phyloP scores from a whole-genome alignment of 148 eudicot genomes.

The Chenopodium quinoa region DNA sequence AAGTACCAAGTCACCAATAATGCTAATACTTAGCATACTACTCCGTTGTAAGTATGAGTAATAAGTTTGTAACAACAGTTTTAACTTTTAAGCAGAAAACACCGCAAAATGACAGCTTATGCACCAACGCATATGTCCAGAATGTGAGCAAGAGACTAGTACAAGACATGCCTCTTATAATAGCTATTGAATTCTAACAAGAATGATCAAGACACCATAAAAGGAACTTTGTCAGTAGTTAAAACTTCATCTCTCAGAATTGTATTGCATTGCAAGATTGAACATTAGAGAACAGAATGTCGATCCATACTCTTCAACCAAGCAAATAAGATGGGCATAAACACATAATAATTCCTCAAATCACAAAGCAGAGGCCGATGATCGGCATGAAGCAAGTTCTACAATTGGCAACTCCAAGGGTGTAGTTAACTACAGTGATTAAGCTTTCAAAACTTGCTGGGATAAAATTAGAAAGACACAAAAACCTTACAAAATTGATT shows the following conservation, averaged over 20 bases:
- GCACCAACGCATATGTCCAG: not conserved
- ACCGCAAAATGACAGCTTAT: not conserved
- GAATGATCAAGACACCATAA: not conserved
- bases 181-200: not conserved
- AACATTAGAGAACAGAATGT: not conserved
- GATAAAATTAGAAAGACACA: not conserved
- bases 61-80: not conserved
- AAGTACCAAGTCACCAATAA: not conserved
- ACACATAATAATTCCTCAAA: not conserved
- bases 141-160: not conserved
- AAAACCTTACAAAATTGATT: not conserved
- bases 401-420: not conserved
- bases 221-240: not conserved
- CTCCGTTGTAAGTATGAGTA: not conserved
- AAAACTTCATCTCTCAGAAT: not conserved
- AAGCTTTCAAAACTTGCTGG: not conserved
- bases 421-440: not conserved
- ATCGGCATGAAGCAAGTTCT: not conserved
- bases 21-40: not conserved
- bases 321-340: not conserved
- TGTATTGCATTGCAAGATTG: no score
- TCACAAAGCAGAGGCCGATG: no score
- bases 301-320: not conserved
- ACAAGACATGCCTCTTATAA: slow-evolving; percentile 9
- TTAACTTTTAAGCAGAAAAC: not conserved